phyloP scores from a whole-genome alignment of 148 eudicot species.

The Rhododendron vialii region DNA sequence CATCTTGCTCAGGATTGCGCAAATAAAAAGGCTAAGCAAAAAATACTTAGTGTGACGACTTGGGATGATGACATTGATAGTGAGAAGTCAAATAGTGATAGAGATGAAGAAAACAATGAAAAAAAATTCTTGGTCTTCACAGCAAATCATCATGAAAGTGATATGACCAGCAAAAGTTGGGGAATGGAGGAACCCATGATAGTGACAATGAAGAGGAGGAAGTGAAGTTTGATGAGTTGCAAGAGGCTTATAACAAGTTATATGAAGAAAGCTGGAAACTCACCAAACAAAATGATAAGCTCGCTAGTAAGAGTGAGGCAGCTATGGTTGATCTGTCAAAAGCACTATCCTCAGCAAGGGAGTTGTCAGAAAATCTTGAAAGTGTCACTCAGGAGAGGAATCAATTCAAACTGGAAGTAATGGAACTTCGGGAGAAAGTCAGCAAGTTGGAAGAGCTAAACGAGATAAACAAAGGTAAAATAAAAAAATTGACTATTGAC shows the following conservation, averaged over 20 bases:
- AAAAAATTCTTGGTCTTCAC: no score
- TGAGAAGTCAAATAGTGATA: background rate
- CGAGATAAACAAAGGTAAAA: background rate
- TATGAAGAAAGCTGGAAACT: background rate
- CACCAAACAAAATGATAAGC: background rate
- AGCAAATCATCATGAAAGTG: no score
- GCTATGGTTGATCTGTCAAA: background rate
- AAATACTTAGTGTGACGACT: background rate
- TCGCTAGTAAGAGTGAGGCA: background rate
- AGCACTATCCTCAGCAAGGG: background rate
- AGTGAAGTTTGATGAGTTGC: no score
- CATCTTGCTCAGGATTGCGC: background rate
- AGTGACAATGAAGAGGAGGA: no score
- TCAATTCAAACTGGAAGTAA: background rate
- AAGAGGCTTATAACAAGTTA: no score
- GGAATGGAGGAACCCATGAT: no score
- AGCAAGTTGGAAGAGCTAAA: background rate
- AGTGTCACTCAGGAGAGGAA: background rate
- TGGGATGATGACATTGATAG: background rate
- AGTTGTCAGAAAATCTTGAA: background rate
- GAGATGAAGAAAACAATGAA: background rate
- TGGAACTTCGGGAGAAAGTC: background rate
- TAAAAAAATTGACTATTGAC: no score
- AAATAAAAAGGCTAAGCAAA: background rate
- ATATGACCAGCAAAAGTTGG: no score